phyloP scores from a whole-genome alignment of 2,329 filamentous ascomycete species.

The Rutstroemia sp. region DNA sequence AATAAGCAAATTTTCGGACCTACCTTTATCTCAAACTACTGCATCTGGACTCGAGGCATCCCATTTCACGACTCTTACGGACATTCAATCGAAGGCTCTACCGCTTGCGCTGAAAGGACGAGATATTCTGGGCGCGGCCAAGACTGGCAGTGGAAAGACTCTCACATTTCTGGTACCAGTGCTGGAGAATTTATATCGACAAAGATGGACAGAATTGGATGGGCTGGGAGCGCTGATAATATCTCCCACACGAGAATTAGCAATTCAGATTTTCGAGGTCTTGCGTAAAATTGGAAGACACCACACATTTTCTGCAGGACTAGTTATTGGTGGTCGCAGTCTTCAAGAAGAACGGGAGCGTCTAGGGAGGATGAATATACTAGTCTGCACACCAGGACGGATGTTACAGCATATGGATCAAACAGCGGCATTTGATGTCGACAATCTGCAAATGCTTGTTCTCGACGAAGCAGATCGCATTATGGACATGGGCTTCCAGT shows the following conservation, averaged over 20 bases:
- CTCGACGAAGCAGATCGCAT: constrained; percentile 95
- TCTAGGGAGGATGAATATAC: constrained; percentile 86
- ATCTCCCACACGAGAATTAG: constrained; percentile 88
- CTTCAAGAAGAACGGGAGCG: constrained; percentile 80
- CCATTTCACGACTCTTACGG: constrained; percentile 85
- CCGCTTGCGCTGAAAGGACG: constrained; percentile 75
- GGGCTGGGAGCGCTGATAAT: constrained; percentile 89
- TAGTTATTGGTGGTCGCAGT: constrained; percentile 91
- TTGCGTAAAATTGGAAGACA: constrained; percentile 82
- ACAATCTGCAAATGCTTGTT: constrained; percentile 87
- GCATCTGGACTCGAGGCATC: constrained; percentile 71
- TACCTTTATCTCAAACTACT: constrained; percentile 81
- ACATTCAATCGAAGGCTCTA: constrained; percentile 86
- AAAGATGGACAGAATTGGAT: constrained; percentile 84
- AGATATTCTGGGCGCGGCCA: constrained; percentile 90
- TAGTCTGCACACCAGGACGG: constrained; percentile 89
- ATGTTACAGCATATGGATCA: constrained; percentile 96
- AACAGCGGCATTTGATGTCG: constrained; percentile 81
- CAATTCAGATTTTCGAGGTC: constrained; percentile 95
- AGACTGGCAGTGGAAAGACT: constrained; percentile 93
- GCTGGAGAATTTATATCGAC: constrained; percentile 83
- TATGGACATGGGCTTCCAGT: constrained; percentile 95
- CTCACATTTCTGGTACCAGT: constrained; percentile 88
- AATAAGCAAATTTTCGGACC: constrained; percentile 64
- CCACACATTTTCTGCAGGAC: constrained; percentile 83